phyloP scores from a whole-genome alignment of 768 basidiomycete species.

The Cystobasidium ongulense region DNA sequence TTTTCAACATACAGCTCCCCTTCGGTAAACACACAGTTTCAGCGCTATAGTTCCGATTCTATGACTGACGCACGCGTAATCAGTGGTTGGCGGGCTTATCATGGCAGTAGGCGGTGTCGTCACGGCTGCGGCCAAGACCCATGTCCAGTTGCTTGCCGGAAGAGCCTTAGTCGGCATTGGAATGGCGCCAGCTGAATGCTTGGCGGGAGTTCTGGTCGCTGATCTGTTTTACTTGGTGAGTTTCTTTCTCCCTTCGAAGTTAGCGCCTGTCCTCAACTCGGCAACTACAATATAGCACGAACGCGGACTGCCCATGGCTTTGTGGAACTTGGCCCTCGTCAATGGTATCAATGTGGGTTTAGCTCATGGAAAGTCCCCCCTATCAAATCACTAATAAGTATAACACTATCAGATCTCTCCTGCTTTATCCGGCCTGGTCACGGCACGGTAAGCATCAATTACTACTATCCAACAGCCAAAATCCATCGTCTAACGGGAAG shows the following conservation, averaged over 20 bases:
- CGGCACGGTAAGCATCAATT: background rate
- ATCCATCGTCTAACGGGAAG: background rate
- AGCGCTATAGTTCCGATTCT: no score
- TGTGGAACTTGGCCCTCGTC: background rate
- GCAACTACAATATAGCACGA: background rate
- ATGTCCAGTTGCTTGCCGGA: background rate
- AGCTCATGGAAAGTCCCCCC: no score
- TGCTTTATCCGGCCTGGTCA: background rate
- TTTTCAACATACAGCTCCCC: background rate
- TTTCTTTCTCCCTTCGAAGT: background rate
- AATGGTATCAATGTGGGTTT: slow-evolving; percentile 11
- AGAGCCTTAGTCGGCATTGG: slow-evolving; percentile 1
- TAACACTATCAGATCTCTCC: background rate
- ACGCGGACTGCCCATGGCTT: background rate
- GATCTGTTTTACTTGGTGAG: slow-evolving; percentile 5
- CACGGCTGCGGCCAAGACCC: background rate
- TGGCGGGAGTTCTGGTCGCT: background rate
- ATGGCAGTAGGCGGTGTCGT: background rate
- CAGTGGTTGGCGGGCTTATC: background rate
- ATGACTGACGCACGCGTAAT: background rate
- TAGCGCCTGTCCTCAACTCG: background rate
- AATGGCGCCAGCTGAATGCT: slow-evolving; percentile 5
- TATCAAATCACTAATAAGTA: background rate
- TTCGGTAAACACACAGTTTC: background rate
- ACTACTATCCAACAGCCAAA: background rate